phyloP scores from a whole-genome alignment of 2,329 filamentous ascomycete species.

The Penicillium sp. region DNA sequence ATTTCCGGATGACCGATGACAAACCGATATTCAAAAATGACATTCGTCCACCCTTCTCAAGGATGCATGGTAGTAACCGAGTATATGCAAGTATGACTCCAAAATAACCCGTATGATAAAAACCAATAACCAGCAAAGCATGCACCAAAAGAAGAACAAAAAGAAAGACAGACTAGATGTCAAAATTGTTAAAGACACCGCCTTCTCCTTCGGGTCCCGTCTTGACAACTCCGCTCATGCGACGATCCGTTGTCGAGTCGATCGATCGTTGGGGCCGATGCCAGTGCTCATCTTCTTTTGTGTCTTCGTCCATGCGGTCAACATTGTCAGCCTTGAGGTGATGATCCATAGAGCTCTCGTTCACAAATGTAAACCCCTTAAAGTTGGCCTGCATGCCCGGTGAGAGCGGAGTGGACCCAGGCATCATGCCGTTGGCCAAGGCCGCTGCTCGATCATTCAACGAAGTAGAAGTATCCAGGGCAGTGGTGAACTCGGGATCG shows the following conservation, averaged over 20 bases:
- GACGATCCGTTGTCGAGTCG: conserved; percentile 33
- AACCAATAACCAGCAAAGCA: neutral
- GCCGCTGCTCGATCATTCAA: conserved; percentile 88
- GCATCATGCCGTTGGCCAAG: conserved; percentile 73
- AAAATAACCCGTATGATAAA: conserved; percentile 1
- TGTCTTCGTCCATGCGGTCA: conserved; percentile 42
- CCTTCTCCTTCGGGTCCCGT: conserved; percentile 33
- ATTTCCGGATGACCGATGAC: conserved; percentile 1
- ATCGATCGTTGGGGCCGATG: conserved; percentile 30
- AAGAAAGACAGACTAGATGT: conserved; percentile 42
- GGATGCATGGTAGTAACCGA: conserved; percentile 13
- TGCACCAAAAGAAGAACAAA: conserved; percentile 15
- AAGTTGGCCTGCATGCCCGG: conserved; percentile 98
- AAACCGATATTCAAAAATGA: conserved; percentile 1
- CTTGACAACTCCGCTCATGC: conserved; percentile 43
- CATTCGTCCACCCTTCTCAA: conserved; percentile 6
- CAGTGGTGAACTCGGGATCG: conserved; percentile 96
- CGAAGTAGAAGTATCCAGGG: conserved; percentile 78
- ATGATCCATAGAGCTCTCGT: conserved; percentile 86
- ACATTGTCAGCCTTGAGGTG: conserved; percentile 33
- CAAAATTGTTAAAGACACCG: conserved; percentile 43
- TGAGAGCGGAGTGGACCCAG: conserved; percentile 85
- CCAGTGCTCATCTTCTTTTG: conserved; percentile 35
- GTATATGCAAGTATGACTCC: conserved; percentile 14
- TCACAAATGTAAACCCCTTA: conserved; percentile 98